Conservation (phyloP, 1,284 basidiomycete species). For the Earliella scabrosa region DNA sequence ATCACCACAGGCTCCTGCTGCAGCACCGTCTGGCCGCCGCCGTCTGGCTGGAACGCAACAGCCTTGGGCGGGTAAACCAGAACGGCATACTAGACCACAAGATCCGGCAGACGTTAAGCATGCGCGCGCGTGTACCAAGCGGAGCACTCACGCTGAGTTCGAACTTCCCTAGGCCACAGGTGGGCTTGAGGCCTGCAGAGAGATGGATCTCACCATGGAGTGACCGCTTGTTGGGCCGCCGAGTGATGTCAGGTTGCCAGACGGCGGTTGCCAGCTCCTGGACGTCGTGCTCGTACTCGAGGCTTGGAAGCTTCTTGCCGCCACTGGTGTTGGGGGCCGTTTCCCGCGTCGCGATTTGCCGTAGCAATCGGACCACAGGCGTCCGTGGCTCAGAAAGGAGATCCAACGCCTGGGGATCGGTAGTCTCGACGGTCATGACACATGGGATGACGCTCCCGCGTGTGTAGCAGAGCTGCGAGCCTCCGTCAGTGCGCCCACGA, state of each 20-base stretch:
- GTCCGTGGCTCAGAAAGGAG: slow-evolving; percentile 27
- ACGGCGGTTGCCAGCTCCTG: slow-evolving; percentile 21
- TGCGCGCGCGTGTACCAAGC: not conserved
- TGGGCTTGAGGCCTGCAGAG: slow-evolving; percentile 23
- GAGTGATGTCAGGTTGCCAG: slow-evolving; percentile 22
- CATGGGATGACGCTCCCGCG: slow-evolving; percentile 32
- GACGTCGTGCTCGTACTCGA: slow-evolving; percentile 20
- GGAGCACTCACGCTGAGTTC: slow-evolving; percentile 25
- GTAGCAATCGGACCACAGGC: slow-evolving; percentile 27
- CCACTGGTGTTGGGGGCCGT: not conserved
- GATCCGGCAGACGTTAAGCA: not conserved
- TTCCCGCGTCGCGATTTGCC: slow-evolving; percentile 24
- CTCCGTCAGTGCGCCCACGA: slow-evolving; percentile 8
- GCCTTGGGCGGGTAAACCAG: slow-evolving; percentile 21
- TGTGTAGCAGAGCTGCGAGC: slow-evolving; percentile 30
- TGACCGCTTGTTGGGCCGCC: slow-evolving; percentile 11
- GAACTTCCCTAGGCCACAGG: slow-evolving; percentile 26
- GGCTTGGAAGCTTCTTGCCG: slow-evolving; percentile 10
- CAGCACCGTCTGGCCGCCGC: slow-evolving; percentile 12
- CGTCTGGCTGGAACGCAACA: slow-evolving; percentile 21
- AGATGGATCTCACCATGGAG: slow-evolving; percentile 34
- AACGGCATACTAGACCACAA: slow-evolving; percentile 16
- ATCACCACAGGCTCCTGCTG: slow-evolving; percentile 20
- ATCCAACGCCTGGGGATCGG: slow-evolving; percentile 31
- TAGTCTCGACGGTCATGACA: slow-evolving; percentile 23